phyloP scores from a whole-genome alignment of 768 basidiomycete genomes.

The Filobasidium wieringae region DNA sequence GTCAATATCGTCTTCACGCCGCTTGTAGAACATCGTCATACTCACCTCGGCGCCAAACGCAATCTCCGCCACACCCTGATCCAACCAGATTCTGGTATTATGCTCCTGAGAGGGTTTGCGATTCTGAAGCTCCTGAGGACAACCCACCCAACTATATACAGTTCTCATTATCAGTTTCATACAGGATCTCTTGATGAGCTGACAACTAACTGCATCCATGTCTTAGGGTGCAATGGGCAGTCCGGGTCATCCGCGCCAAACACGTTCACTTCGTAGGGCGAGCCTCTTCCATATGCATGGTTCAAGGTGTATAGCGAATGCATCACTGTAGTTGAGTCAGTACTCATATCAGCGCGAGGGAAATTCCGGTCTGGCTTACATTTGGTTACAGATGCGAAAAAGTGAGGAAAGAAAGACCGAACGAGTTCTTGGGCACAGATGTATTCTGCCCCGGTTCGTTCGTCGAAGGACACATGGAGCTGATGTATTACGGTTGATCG shows the following conservation, averaged over 20 bases:
- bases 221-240: not conserved
- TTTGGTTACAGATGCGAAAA: conserved; percentile 3
- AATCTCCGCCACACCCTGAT: conserved; percentile 12
- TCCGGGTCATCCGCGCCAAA: not conserved
- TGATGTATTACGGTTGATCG: not conserved
- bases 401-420: conserved; percentile 8
- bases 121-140: conserved; percentile 13
- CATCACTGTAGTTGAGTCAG: conserved; percentile 3
- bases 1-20: too few relatives aligned
- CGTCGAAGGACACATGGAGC: conserved; percentile 13
- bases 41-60: conserved; percentile 12
- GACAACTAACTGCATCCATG: conserved; percentile 10
- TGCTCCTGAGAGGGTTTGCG: not conserved
- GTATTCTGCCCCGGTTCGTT: conserved; percentile 4
- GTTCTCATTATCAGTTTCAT: not conserved
- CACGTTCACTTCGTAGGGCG: not conserved
- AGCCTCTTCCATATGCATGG: conserved; percentile 13
- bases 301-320: conserved; percentile 15
- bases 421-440: conserved; percentile 15
- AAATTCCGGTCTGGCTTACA: not conserved
- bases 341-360: not conserved
- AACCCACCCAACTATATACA: conserved; percentile 7
- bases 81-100: conserved; percentile 13
- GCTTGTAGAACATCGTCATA: too few relatives aligned
- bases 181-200: not conserved